Conservation (phyloP, 805 yeast species). For the Diddensiella transvaalensis region DNA sequence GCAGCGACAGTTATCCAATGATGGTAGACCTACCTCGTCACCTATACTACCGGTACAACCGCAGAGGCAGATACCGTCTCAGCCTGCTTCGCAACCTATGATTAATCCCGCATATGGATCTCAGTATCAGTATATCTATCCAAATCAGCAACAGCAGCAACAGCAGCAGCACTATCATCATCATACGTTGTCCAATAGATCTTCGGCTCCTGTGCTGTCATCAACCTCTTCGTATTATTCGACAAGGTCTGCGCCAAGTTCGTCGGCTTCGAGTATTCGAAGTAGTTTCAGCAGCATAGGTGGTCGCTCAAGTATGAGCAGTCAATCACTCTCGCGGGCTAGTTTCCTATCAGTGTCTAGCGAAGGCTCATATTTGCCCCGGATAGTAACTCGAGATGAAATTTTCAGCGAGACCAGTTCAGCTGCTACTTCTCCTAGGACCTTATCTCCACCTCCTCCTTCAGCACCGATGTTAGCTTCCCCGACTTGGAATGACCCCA, state of each 20-base stretch:
- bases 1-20: background rate
- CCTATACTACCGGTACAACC: background rate
- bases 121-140: slow-evolving; percentile 8
- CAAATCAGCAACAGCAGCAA: slow-evolving; percentile 13
- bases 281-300: slow-evolving; percentile 12
- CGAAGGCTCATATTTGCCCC: slow-evolving; percentile 11
- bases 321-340: background rate
- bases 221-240: background rate
- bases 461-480: too few species aligned
- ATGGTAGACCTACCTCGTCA: background rate
- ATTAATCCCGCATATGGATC: slow-evolving; percentile 10
- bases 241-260: slow-evolving; percentile 7
- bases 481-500: background rate
- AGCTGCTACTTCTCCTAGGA: slow-evolving; percentile 1
- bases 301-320: background rate
- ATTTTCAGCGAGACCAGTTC: background rate
- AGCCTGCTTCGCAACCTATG: slow-evolving; percentile 7
- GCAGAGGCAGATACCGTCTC: slow-evolving; percentile 7
- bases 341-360: slow-evolving; percentile 3
- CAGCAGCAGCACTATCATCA: slow-evolving; percentile 11
- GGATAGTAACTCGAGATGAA: slow-evolving; percentile 17
- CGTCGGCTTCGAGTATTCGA: slow-evolving; percentile 3
- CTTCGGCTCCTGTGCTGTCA: background rate
- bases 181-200: background rate
- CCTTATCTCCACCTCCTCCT: background rate